Evolutionary conservation across 202 grass and related monocot genomes (phyloP).

Genomic region (Zoysia matrella): DNA sequence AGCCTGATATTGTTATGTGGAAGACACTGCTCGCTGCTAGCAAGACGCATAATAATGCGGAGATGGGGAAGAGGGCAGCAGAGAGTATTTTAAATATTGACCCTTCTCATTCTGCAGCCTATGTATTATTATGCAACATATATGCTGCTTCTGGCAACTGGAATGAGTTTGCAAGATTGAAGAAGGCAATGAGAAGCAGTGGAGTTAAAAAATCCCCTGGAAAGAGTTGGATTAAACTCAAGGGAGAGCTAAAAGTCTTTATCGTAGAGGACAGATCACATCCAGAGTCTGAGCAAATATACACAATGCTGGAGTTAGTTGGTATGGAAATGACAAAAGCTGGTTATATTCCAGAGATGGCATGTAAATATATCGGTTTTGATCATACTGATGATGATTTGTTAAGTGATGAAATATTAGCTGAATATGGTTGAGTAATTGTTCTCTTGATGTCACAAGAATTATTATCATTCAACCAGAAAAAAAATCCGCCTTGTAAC

Average conservation of each 20-base stretch:
- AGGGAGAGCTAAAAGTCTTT: slow-evolving; percentile 70
- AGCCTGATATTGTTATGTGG: slow-evolving; percentile 76
- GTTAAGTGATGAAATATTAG: slow-evolving; percentile 39
- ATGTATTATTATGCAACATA: slow-evolving; percentile 73
- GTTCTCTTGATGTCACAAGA: not conserved
- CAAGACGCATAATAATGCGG: slow-evolving; percentile 58
- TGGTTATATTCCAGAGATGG: slow-evolving; percentile 53
- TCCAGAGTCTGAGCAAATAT: slow-evolving; percentile 62
- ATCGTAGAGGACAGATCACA: slow-evolving; percentile 79
- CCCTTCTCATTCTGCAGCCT: slow-evolving; percentile 69
- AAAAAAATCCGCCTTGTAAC: not conserved
- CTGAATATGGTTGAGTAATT: slow-evolving; percentile 48
- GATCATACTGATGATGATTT: slow-evolving; percentile 43
- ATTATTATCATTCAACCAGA: slow-evolving; percentile 15
- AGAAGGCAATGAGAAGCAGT: slow-evolving; percentile 70
- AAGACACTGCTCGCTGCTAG: slow-evolving; percentile 69
- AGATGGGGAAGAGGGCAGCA: slow-evolving; percentile 72
- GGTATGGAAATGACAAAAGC: slow-evolving; percentile 58
- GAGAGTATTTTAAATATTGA: slow-evolving; percentile 64
- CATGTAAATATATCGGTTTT: slow-evolving; percentile 30
- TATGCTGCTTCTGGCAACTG: slow-evolving; percentile 72
- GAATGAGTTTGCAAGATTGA: slow-evolving; percentile 73
- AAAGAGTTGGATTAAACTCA: slow-evolving; percentile 80
- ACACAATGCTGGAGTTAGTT: slow-evolving; percentile 63
- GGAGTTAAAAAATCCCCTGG: slow-evolving; percentile 64